phyloP scores from a whole-genome alignment of 352 stramenopile genomes.

The Globisporangium alternatum region DNA sequence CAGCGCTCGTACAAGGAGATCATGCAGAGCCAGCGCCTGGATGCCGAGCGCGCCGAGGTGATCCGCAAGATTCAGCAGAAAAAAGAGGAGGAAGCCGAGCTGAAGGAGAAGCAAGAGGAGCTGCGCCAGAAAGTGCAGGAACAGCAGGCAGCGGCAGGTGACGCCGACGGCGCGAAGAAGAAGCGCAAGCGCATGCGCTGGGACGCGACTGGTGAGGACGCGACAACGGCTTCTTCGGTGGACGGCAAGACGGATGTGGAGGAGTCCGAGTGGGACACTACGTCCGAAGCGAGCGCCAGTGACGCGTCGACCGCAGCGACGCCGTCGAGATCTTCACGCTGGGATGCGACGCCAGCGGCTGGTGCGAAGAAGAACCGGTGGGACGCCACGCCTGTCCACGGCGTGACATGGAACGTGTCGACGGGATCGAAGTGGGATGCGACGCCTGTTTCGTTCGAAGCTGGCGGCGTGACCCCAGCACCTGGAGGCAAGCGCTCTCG shows the following conservation, averaged over 20 bases:
- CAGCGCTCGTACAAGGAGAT: constrained; percentile 84
- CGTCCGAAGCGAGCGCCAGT: constrained; percentile 33
- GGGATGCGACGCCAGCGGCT: constrained; percentile 57
- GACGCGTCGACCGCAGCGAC: constrained; percentile 40
- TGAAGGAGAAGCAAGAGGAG: constrained; percentile 31
- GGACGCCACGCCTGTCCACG: constrained; percentile 74
- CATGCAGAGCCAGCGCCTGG: constrained; percentile 89
- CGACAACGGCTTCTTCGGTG: not conserved
- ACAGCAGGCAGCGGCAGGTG: not conserved
- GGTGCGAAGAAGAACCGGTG: constrained; percentile 74
- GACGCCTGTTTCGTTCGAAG: constrained; percentile 67
- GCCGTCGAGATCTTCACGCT: constrained; percentile 64
- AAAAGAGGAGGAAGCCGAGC: constrained; percentile 54
- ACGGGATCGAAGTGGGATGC: constrained; percentile 90
- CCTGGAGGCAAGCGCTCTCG: constrained; percentile 88
- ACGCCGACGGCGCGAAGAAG: constrained; percentile 53
- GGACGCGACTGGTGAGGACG: constrained; percentile 61
- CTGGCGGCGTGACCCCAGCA: constrained; percentile 47
- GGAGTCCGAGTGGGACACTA: constrained; percentile 74
- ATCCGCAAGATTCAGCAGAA: constrained; percentile 88
- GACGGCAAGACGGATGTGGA: constrained; percentile 64
- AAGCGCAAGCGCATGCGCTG: constrained; percentile 77
- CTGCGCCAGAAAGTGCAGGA: constrained; percentile 13
- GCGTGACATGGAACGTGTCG: constrained; percentile 18
- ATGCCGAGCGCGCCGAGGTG: constrained; percentile 84